These are phyloP conservation scores for Plenodomus biglobosus DNA, from an alignment of 2,329 filamentous ascomycete genomes.

Conservation along the genomic window DNA sequence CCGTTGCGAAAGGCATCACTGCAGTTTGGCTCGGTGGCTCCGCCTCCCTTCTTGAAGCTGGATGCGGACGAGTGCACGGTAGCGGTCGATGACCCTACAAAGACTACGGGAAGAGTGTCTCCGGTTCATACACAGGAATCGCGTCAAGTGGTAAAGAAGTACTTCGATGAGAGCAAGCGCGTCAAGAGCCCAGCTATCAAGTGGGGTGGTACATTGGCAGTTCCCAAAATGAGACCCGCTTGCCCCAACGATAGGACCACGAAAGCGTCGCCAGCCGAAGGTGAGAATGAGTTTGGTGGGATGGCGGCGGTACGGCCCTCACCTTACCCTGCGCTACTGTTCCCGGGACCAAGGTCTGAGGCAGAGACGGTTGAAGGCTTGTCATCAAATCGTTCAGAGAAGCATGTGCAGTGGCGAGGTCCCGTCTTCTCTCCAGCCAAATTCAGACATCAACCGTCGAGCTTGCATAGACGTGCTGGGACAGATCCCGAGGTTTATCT, in stretches of 20 bases:
- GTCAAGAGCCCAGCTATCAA: background rate
- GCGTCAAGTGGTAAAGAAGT: background rate
- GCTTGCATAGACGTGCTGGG: background rate
- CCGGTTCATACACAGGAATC: background rate
- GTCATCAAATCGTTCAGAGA: background rate
- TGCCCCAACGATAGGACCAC: background rate
- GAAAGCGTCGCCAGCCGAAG: background rate
- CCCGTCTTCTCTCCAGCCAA: background rate
- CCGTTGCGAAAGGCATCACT: conserved; percentile 18
- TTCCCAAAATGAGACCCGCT: background rate
- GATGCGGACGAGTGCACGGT: background rate
- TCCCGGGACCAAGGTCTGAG: background rate
- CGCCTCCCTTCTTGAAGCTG: conserved; percentile 1
- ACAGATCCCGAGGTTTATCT: conserved; percentile 3
- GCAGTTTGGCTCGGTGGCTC: conserved; percentile 10
- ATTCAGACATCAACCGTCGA: background rate
- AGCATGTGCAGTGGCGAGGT: conserved; percentile 1
- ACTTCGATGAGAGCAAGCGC: background rate
- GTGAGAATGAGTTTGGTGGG: background rate
- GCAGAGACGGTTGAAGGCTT: background rate
- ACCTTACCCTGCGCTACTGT: background rate
- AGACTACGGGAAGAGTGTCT: background rate
- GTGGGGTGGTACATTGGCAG: no score
- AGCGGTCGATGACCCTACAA: background rate
- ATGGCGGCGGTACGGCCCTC: background rate